Conservation (phyloP, 306 rosid species). For the Trichosanthes cucumerina region DNA sequence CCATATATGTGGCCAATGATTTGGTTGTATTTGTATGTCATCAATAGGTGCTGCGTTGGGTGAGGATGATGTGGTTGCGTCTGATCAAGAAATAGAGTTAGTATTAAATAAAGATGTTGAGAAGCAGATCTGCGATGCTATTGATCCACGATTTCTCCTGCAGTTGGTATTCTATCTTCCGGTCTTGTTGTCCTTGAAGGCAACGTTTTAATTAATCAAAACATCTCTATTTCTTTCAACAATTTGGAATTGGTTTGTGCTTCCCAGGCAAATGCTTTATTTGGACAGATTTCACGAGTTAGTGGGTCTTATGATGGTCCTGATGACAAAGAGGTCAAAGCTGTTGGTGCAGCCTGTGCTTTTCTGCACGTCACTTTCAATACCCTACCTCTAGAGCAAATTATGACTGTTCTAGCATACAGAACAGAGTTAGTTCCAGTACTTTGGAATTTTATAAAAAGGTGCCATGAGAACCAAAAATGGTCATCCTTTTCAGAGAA, state of each 20-base stretch:
- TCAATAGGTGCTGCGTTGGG: constrained; percentile 47
- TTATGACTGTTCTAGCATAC: constrained; percentile 90
- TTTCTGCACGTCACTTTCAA: constrained; percentile 75
- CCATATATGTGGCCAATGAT: background rate
- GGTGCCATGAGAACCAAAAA: constrained; percentile 75
- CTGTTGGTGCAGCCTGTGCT: constrained; percentile 85
- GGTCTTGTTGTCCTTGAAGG: constrained; percentile 1
- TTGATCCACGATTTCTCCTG: constrained; percentile 74
- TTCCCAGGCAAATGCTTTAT: constrained; percentile 63
- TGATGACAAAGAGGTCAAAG: constrained; percentile 66
- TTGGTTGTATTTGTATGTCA: background rate
- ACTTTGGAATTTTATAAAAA: constrained; percentile 90
- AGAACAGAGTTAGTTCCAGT: constrained; percentile 90
- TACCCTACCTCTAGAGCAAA: constrained; percentile 70
- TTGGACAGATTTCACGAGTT: constrained; percentile 54
- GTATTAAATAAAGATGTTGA: constrained; percentile 55
- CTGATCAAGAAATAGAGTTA: constrained; percentile 49
- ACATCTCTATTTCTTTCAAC: constrained; percentile 4
- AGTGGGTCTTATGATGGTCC: constrained; percentile 38
- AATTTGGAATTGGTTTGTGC: constrained; percentile 11
- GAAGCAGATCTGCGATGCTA: constrained; percentile 63
- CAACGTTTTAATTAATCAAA: background rate
- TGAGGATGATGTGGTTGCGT: constrained; percentile 52
- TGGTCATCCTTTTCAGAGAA: constrained; percentile 73
- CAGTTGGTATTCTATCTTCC: constrained; percentile 53